Evolutionary conservation across 1,284 basidiomycete species (phyloP).

Genomic region (Ganoderma leucocontextum): DNA sequence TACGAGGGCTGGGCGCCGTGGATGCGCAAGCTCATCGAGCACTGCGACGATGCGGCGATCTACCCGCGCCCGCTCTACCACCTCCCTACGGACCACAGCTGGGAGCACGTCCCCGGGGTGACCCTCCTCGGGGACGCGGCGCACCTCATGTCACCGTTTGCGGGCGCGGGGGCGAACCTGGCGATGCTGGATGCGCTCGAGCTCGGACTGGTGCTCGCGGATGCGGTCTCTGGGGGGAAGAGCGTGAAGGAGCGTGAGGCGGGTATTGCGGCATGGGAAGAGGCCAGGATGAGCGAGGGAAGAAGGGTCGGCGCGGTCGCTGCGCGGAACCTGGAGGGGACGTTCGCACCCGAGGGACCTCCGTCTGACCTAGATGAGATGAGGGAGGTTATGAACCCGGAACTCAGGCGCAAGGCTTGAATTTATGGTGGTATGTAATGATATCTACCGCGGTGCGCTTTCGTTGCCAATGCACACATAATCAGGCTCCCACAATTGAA

Average conservation of each 20-base stretch:
- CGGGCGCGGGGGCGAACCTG: slow-evolving; percentile 54
- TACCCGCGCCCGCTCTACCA: slow-evolving; percentile 21
- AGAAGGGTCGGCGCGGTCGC: not conserved
- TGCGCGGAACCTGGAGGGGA: not conserved
- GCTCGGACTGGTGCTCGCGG: slow-evolving; percentile 33
- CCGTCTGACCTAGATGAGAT: not conserved
- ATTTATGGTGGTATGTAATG: no score
- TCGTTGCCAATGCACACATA: no score
- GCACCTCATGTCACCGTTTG: slow-evolving; percentile 57
- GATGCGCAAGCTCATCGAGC: slow-evolving; percentile 11
- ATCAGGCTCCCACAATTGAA: no score
- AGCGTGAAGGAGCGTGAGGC: slow-evolving; percentile 16
- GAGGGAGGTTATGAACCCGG: not conserved
- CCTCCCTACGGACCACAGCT: slow-evolving; percentile 22
- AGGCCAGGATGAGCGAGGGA: slow-evolving; percentile 1
- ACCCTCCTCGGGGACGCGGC: slow-evolving; percentile 54
- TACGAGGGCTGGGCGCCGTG: slow-evolving; percentile 4
- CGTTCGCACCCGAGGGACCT: not conserved
- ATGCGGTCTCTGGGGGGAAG: slow-evolving; percentile 5
- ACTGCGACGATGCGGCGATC: slow-evolving; percentile 20
- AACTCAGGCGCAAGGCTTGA: not conserved
- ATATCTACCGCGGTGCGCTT: no score
- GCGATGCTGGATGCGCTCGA: slow-evolving; percentile 43
- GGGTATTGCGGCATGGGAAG: slow-evolving; percentile 14
- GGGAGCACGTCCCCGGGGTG: slow-evolving; percentile 23